Percentiles rank a stretch among this genome's conserved stretches.
Conservation (phyloP, 2,329 filamentous ascomycete genomes). For the Apiospora malaysiana region DNA sequence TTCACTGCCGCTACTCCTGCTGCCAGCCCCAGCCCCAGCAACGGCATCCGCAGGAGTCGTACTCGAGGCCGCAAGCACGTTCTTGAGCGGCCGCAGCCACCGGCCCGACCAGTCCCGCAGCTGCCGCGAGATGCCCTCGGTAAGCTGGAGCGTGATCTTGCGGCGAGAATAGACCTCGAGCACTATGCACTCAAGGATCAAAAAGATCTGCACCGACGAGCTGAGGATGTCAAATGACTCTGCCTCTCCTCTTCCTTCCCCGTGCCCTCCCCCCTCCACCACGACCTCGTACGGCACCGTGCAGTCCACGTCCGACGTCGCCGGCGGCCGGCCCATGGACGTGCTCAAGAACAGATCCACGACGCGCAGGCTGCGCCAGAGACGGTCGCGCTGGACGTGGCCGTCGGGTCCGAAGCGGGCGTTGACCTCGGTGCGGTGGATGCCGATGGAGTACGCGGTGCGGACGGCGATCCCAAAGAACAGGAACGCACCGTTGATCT, state of each 20-base stretch:
- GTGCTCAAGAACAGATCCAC: slow-evolving; percentile 59
- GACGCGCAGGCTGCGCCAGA: slow-evolving; percentile 60
- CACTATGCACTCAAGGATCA: slow-evolving; percentile 57
- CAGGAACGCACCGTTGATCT: slow-evolving; percentile 61
- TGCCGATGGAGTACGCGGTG: slow-evolving; percentile 58
- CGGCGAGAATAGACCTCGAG: slow-evolving; percentile 58
- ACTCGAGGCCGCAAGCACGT: slow-evolving; percentile 36
- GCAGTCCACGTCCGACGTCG: slow-evolving; percentile 60
- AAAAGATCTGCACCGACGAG: slow-evolving; percentile 58
- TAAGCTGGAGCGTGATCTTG: slow-evolving; percentile 58
- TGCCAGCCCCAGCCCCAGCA: no score
- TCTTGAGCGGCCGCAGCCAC: slow-evolving; percentile 54
- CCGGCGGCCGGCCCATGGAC: slow-evolving; percentile 60
- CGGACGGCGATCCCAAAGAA: slow-evolving; percentile 61
- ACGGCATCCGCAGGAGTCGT: slow-evolving; percentile 31
- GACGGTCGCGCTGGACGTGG: slow-evolving; percentile 49
- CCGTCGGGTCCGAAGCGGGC: slow-evolving; percentile 53
- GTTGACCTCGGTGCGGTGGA: slow-evolving; percentile 61
- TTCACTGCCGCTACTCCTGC: neutral
- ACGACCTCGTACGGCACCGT: slow-evolving; percentile 53
- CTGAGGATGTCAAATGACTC: slow-evolving; percentile 55
- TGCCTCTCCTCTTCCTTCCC: slow-evolving; percentile 43
- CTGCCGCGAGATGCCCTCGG: slow-evolving; percentile 59
- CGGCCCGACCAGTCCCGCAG: slow-evolving; percentile 56
- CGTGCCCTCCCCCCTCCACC: slow-evolving; percentile 33